Base-by-base conservation (phyloP, 1,284 basidiomycete genomes). In the Serendipita sp. region DNA sequence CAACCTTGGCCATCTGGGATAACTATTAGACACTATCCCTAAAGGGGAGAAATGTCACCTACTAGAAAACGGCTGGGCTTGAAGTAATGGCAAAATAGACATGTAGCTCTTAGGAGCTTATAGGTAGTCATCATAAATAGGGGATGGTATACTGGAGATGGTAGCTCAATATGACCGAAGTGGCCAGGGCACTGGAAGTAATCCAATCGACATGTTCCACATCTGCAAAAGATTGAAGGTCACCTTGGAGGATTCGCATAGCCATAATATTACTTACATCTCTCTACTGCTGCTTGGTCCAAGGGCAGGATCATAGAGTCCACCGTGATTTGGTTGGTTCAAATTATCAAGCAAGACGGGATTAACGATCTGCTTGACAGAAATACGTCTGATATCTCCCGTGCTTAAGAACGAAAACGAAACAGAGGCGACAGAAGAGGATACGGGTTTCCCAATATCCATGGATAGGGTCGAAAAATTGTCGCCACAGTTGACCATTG, bases 131-230 rank as follows among this genome's bases (percentile, higher is more conserved):
- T 80, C 86, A 99, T 93, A 76, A 98, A 99, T 34, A 99, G 78
- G 0, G 96, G 96, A 72, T 99, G 95, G 72, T 91, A 99, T 12
- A 99, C 91, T 30, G 96, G 93, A 22, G 89, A 82, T 8, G 96
- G 93, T 3, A 99, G 83, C 69, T 98, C 93, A 67, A 99, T 95
- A 75, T 99, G 96, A n/a, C 96, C 96, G 77, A 91, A 99, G 75
- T 99, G 96, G 4, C 96, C 96, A 0, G 96, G 95, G 73, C 96
- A 99, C 65, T 87, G 86, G 74, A 88, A 98, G 70, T 91, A 93
- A 60, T 85, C 90, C 67, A 95, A 82, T 63, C 83, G 85, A 73
- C 96, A 99, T 74, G 96, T 97, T 68, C 88, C 78, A 74, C 96
- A 99, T 66, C 94, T 97, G 71, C 43, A 64, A n/a, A 47, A 22